These are phyloP conservation scores for Pistacia vera DNA, from an alignment of 345 rosid genomes.

Conservation along the genomic window DNA sequence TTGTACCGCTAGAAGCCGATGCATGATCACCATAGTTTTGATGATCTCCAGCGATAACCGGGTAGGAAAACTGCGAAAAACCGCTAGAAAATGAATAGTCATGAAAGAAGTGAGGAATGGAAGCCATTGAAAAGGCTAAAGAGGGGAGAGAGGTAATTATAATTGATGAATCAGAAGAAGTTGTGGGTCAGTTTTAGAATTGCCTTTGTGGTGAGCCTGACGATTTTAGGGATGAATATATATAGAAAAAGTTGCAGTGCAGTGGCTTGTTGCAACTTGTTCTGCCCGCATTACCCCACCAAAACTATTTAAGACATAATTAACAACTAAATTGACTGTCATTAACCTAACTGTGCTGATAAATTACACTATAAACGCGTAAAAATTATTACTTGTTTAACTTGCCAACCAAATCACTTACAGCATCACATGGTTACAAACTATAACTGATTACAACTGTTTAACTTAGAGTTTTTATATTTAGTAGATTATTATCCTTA, in stretches of 20 bases:
- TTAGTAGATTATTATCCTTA: too few relatives aligned
- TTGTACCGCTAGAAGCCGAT: constrained; percentile 13
- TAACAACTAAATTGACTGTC: constrained; percentile 9
- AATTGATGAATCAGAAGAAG: not conserved
- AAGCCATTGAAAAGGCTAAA: constrained; percentile 41
- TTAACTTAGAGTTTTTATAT: too few relatives aligned
- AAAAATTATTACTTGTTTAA: not conserved
- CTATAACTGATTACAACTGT: too few relatives aligned
- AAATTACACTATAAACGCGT: constrained; percentile 29
- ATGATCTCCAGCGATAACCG: not conserved
- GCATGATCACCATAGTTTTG: not conserved
- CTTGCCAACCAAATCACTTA: not conserved
- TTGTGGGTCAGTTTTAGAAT: not conserved
- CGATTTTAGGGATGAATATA: constrained; percentile 13
- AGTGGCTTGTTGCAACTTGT: constrained; percentile 17
- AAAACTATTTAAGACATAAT: constrained; percentile 13
- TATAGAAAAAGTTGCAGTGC: not conserved
- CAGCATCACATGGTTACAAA: not conserved
- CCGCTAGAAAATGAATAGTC: constrained; percentile 44
- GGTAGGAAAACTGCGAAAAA: constrained; percentile 35
- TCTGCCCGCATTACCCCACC: constrained; percentile 10
- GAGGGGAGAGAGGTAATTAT: not conserved
- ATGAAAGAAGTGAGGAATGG: constrained; percentile 46
- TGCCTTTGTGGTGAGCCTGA: not conserved
- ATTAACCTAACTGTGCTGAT: constrained; percentile 2